Evolutionary conservation across 2,329 filamentous ascomycete species (phyloP).

Genomic region (Fusarium citri): DNA sequence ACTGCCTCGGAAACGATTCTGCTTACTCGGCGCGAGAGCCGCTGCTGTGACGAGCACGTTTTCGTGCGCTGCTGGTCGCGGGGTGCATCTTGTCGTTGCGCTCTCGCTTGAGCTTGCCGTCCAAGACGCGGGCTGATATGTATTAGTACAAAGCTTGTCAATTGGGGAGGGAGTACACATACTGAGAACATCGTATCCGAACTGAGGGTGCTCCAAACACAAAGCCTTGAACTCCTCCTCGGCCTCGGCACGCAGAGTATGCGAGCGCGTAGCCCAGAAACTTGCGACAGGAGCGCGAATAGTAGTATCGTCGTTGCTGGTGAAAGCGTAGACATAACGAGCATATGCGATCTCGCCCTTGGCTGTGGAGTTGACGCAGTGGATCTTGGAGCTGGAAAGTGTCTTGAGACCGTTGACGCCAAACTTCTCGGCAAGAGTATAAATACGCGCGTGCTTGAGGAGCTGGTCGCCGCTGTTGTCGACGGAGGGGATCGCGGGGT

Average conservation of each 20-base stretch:
- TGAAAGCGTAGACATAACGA: conserved; percentile 62
- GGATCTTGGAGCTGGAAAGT: conserved; percentile 89
- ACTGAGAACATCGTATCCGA: conserved; percentile 93
- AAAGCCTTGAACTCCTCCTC: conserved; percentile 86
- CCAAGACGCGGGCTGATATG: conserved; percentile 67
- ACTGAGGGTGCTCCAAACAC: conserved; percentile 90
- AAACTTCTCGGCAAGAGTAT: conserved; percentile 87
- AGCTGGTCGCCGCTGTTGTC: conserved; percentile 86
- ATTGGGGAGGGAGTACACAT: conserved; percentile 46
- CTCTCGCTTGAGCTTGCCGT: conserved; percentile 75
- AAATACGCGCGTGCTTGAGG: conserved; percentile 88
- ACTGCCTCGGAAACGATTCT: background rate
- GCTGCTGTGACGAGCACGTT: conserved; percentile 67
- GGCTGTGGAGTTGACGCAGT: conserved; percentile 88
- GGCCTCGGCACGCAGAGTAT: conserved; percentile 85
- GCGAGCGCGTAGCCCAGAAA: conserved; percentile 54
- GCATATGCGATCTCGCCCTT: conserved; percentile 93
- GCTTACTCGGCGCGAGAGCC: conserved; percentile 40
- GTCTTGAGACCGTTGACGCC: conserved; percentile 75
- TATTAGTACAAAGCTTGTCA: conserved; percentile 9
- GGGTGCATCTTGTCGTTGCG: conserved; percentile 70
- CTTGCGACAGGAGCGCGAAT: conserved; percentile 44
- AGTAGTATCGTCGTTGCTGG: conserved; percentile 31
- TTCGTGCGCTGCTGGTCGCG: conserved; percentile 62
- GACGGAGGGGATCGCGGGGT: conserved; percentile 71